Evolutionary conservation across 2,329 filamentous ascomycete genomes (phyloP), one percentile per base, ranked within the genome.

Genomic region (Colletotrichum ledebouriae): DNA sequence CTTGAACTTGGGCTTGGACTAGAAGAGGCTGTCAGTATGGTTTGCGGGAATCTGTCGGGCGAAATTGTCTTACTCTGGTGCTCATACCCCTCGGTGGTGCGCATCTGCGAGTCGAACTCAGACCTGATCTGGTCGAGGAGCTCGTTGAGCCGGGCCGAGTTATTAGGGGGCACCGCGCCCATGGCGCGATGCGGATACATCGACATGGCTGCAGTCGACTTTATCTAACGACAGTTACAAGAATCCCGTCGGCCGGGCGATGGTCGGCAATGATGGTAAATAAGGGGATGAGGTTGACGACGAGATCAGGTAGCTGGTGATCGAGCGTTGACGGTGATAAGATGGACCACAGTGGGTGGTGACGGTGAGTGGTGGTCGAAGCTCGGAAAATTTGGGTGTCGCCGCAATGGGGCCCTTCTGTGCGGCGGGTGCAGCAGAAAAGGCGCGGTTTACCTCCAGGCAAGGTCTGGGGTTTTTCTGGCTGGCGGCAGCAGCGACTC

Each of bases 181-280:
- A 97, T 92, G 79, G 90, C 92, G 78, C 93, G 93, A 85, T 97
- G 94, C 76, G 92, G 92, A 81, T 97, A 97, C 94, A 98, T 97
- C 63, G 88, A 89, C 87, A 90, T 89, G 57, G 60, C 39, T 63
- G 34, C 20, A 29, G n/a, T 64, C 58, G 59, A 29, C 22, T 15
- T 50, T 50, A 39, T 25, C 13, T 17, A 34, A 15, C 4, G 44
- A 39, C 39, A 37, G 11, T 46, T 7, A 29, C 29, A 29, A 29
- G 44, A 17, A 42, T 11, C 22, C 49, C 22, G 60, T 47, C 20
- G 41, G 61, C 25, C 39, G 61, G 49, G 20, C 20, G n/a, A 34
- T 42, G 20, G 61, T 25, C 37, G 44, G 58, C 47, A 46, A 44
- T 73, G 71, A 59, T 70, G 33, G 46, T 17, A 22, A 20, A 25